Conservation (phyloP, 108 stramenopile species). For the Nitzschia sp. region DNA sequence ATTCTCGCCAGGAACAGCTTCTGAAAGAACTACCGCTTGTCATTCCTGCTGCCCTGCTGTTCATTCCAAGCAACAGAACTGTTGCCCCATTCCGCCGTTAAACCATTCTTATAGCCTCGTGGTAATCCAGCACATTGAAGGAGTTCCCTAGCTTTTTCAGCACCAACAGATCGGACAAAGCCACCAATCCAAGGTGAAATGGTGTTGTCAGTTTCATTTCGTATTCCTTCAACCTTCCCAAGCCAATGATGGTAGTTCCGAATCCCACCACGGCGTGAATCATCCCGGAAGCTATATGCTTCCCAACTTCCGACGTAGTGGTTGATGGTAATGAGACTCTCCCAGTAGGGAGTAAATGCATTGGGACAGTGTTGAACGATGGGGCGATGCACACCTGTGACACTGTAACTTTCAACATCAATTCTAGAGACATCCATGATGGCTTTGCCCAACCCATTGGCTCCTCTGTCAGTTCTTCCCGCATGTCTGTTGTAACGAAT, state of each 20-base stretch:
- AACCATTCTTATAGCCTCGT: no score
- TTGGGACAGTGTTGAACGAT: conserved; percentile 10
- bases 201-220: conserved; percentile 3
- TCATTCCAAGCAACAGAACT: no score
- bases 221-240: background rate
- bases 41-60: no score
- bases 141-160: background rate
- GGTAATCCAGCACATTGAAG: conserved; percentile 9
- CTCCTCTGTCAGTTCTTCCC: background rate
- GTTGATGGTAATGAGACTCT: conserved; percentile 17
- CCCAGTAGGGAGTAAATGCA: conserved; percentile 1
- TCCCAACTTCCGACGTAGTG: conserved; percentile 34
- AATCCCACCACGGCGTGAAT: conserved; percentile 27
- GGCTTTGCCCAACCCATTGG: conserved; percentile 15
- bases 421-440: conserved; percentile 20
- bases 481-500: conserved; percentile 17
- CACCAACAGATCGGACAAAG: conserved; percentile 6
- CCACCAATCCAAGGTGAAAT: conserved; percentile 8
- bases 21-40: no score
- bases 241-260: background rate
- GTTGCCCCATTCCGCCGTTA: no score
- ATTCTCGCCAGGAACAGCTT: no score
- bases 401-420: conserved; percentile 1
- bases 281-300: conserved; percentile 20
- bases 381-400: conserved; percentile 26